These are phyloP conservation scores for Pezicula neosporulosa DNA, from an alignment of 2,329 filamentous ascomycete species.

Conservation along the genomic window DNA sequence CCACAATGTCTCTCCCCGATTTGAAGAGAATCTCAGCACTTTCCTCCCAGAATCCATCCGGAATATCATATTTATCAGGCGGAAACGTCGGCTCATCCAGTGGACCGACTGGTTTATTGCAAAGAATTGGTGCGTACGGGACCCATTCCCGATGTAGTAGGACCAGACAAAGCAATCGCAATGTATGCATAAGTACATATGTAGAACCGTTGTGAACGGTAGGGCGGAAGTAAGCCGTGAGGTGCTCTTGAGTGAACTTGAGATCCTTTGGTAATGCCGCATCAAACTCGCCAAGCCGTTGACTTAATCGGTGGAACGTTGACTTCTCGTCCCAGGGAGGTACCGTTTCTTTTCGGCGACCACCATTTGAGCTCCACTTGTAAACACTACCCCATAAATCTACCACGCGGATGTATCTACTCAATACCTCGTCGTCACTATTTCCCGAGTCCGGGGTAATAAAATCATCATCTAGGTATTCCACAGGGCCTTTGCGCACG, in stretches of 20 bases:
- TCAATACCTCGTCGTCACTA: conserved; percentile 32
- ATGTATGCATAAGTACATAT: conserved; percentile 65
- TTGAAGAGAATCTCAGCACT: conserved; percentile 61
- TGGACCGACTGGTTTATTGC: conserved; percentile 46
- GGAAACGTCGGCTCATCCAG: conserved; percentile 56
- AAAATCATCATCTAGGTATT: conserved; percentile 35
- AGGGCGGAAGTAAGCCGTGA: conserved; percentile 56
- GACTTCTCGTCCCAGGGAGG: conserved; percentile 59
- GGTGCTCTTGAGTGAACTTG: conserved; percentile 56
- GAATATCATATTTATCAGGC: conserved; percentile 40
- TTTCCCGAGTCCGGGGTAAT: neutral
- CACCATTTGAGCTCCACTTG: conserved; percentile 48
- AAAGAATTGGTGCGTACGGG: conserved; percentile 59
- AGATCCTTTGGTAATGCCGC: conserved; percentile 48
- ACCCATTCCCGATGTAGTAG: conserved; percentile 68
- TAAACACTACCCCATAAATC: conserved; percentile 58
- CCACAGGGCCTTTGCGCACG: conserved; percentile 52
- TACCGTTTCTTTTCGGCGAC: conserved; percentile 44
- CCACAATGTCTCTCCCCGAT: conserved; percentile 59
- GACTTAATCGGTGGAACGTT: conserved; percentile 49
- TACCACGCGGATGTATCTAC: conserved; percentile 53
- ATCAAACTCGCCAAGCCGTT: conserved; percentile 50
- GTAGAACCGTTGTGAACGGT: conserved; percentile 57
- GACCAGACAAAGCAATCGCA: conserved; percentile 62
- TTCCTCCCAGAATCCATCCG: conserved; percentile 57